Percentiles rank a stretch among this genome's conserved stretches.
phyloP scores from a whole-genome alignment of 2,329 filamentous ascomycete genomes.

The Whalleya microplaca region DNA sequence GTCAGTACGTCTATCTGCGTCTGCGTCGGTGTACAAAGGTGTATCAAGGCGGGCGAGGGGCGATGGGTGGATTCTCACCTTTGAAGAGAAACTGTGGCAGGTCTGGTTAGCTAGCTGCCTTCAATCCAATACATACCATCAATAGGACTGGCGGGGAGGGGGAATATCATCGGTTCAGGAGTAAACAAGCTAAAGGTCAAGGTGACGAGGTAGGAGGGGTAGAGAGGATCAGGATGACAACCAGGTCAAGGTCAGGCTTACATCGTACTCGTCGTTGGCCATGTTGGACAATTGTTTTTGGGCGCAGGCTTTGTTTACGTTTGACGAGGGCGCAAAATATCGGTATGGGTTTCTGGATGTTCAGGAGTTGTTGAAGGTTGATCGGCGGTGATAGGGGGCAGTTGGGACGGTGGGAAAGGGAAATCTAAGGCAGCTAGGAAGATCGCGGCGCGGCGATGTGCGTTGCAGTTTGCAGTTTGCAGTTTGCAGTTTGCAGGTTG shows the following conservation, averaged over 20 bases:
- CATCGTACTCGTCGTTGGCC: constrained; percentile 99
- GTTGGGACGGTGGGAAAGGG: constrained; percentile 13
- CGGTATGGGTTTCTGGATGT: neutral
- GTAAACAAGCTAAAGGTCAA: neutral
- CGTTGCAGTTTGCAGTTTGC: too few relatives aligned
- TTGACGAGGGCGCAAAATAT: constrained; percentile 16
- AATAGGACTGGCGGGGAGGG: constrained; percentile 17
- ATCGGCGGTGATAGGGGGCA: constrained; percentile 22
- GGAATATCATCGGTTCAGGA: constrained; percentile 13
- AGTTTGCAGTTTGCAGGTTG: too few relatives aligned
- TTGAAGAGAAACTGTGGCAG: constrained; percentile 92
- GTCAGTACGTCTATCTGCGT: constrained; percentile 35
- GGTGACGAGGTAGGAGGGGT: constrained; percentile 27
- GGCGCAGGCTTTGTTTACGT: constrained; percentile 18
- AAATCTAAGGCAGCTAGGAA: constrained; percentile 21
- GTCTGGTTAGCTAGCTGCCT: constrained; percentile 39
- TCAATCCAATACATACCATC: too few relatives aligned
- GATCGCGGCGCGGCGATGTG: constrained; percentile 23
- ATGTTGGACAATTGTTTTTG: constrained; percentile 58
- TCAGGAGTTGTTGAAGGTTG: constrained; percentile 10
- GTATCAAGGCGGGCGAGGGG: too few relatives aligned
- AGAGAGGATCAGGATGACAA: constrained; percentile 28
- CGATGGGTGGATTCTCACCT: constrained; percentile 61
- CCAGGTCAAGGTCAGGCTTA: constrained; percentile 65
- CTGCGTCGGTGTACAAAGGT: constrained; percentile 24